A percentile compares a stretch with the other conserved stretches of the same genome.
phyloP scores from a whole-genome alignment of 768 basidiomycete genomes.

The Mycena alexandri region DNA sequence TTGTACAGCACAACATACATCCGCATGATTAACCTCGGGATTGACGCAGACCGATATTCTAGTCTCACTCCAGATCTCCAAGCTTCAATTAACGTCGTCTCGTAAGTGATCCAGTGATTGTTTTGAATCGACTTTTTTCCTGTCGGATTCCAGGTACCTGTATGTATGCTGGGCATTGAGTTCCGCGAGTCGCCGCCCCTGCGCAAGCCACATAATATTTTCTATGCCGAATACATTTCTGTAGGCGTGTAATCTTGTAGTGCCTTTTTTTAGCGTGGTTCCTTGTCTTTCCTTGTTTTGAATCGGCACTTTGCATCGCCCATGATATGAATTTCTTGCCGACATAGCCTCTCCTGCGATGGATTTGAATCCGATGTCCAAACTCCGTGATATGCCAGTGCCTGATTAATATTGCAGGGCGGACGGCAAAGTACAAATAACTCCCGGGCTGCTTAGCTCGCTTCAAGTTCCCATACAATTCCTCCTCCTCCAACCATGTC shows the following conservation, averaged over 20 bases:
- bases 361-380: constrained; percentile 17
- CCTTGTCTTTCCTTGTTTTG: background rate
- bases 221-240: too few relatives aligned
- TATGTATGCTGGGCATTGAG: too few relatives aligned
- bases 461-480: background rate
- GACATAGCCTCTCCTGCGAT: constrained; percentile 2
- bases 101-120: too few relatives aligned
- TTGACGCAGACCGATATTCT: too few relatives aligned
- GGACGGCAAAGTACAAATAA: constrained; percentile 14
- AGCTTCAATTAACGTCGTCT: too few relatives aligned
- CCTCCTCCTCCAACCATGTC: constrained; percentile 21
- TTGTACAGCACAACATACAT: background rate
- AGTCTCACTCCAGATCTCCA: too few relatives aligned
- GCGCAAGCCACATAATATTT: too few relatives aligned
- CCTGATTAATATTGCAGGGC: constrained; percentile 27
- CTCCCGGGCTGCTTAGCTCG: background rate
- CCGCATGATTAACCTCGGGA: background rate
- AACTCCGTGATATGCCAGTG: constrained; percentile 29
- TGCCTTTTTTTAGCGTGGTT: background rate
- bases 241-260: too few relatives aligned
- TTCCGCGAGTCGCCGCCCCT: too few relatives aligned
- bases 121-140: too few relatives aligned
- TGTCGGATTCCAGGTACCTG: too few relatives aligned
- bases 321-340: background rate
- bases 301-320: constrained; percentile 20